Conservation (phyloP, 2,329 filamentous ascomycete genomes). For the Aspergillus bombycis region DNA sequence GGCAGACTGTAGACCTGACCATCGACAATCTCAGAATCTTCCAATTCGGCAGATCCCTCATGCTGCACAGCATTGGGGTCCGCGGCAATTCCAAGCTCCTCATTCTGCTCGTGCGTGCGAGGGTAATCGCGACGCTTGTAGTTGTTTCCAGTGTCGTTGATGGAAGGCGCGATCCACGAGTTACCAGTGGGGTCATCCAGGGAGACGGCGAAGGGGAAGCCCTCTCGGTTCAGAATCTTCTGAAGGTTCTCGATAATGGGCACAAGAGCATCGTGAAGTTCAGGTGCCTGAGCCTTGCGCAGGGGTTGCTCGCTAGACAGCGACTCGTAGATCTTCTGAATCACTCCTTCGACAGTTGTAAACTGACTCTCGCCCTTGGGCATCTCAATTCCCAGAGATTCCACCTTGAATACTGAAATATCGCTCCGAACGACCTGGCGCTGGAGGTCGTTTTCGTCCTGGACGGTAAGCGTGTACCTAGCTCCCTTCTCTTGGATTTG, state of each 20-base stretch:
- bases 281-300: conserved; percentile 75
- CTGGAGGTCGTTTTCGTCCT: conserved; percentile 72
- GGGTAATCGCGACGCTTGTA: conserved; percentile 85
- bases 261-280: conserved; percentile 76
- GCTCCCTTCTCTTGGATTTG: conserved; percentile 87
- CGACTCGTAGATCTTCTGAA: conserved; percentile 77
- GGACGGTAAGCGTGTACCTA: conserved; percentile 81
- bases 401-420: conserved; percentile 79
- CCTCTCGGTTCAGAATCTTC: conserved; percentile 75
- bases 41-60: conserved; percentile 53
- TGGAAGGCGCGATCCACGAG: conserved; percentile 91
- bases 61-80: conserved; percentile 40
- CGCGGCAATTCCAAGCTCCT: conserved; percentile 72
- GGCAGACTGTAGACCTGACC: conserved; percentile 94
- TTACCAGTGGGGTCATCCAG: conserved; percentile 93
- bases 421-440: conserved; percentile 93
- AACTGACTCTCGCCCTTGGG: conserved; percentile 88
- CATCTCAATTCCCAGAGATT: conserved; percentile 91
- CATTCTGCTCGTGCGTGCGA: conserved; percentile 84
- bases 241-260: conserved; percentile 73
- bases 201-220: conserved; percentile 84
- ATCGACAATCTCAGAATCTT: conserved; percentile 81
- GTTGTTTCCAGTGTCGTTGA: conserved; percentile 76
- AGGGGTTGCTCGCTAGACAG: conserved; percentile 80
- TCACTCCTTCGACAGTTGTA: conserved; percentile 88